phyloP scores from a whole-genome alignment of 2,329 filamentous ascomycete species.

The Diplodia mutila region DNA sequence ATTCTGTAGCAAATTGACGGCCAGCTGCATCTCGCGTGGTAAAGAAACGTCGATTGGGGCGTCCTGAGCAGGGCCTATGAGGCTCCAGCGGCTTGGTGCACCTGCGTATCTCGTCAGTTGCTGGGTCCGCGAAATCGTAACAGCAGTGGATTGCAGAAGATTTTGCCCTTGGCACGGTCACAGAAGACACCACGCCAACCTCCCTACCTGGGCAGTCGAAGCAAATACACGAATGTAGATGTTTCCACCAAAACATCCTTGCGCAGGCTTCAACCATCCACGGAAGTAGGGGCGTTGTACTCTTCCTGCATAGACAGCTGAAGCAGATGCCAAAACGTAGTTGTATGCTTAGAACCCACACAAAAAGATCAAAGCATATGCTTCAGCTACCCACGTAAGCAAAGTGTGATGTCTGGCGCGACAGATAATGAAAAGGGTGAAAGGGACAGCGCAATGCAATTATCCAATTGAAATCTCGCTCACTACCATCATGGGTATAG shows the following conservation, averaged over 20 bases:
- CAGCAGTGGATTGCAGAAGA: neutral
- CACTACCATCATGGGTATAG: conserved; percentile 2
- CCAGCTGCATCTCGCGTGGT: neutral
- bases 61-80: neutral
- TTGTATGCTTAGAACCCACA: neutral
- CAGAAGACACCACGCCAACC: neutral
- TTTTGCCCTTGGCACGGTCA: neutral
- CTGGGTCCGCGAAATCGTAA: neutral
- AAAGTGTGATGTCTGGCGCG: neutral
- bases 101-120: neutral
- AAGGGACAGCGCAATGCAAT: neutral
- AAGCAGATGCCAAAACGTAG: neutral
- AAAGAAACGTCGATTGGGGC: neutral
- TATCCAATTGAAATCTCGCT: neutral
- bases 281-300: neutral
- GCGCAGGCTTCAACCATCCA: neutral
- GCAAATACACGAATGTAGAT: neutral
- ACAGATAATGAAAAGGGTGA: neutral
- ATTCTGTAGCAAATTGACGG: neutral
- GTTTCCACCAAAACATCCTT: neutral
- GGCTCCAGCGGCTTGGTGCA: neutral
- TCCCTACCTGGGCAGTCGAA: neutral
- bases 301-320: neutral
- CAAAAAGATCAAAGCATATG: neutral
- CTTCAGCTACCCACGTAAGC: neutral